Base-by-base conservation (phyloP, 1,284 basidiomycete species). In the Irpex sp. region DNA sequence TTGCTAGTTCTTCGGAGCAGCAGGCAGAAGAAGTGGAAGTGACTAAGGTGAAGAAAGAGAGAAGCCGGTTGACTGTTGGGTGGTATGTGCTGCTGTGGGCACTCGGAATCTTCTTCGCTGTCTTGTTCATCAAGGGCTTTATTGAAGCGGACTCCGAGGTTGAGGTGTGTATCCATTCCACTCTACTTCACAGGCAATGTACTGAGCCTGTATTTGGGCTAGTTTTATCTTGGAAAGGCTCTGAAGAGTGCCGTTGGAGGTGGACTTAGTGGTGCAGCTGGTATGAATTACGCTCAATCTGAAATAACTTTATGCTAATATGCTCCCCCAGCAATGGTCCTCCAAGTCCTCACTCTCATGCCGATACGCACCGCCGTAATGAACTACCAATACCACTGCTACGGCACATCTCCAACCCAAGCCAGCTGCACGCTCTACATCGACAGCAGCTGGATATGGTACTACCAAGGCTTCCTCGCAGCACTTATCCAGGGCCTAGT, bases 301-400 rank as follows among this genome's bases (percentile, higher is more conserved):
- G 10, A 23, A 55, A 9, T 16, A 8, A 23, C 49, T 12, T 51
- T 5, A 19, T 5, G 23, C 49, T n/a, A 47, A 47, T 16, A 35
- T 55, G 39, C 48, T 35, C 54, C 37, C 35, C 16, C 53, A 82
- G 93, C 93, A 0, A 95, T 95, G 93, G 82, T 96, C 7, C 77
- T 96, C 3, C 94, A 96, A 71, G 94, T 96, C 12, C 73, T 94
- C 52, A 85, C 87, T 1, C 80, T 94, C 59, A 95, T 95, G 91
- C 90, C 90, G 1, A 73, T 92, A 2, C 83, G 93, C 23, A 96
- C 93, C 1, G 81, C 93, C 1, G 81, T 94, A 60, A 95, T 96
- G 93, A 96, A 96, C 78, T 94, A 92, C 71, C 93, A 93, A 74
- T 92, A 91, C 70, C 84, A n/a, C n/a, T n/a, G 89, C 56, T 94